Base-by-base conservation (phyloP, 1,139 yeast species). In the Pichia terricola region DNA sequence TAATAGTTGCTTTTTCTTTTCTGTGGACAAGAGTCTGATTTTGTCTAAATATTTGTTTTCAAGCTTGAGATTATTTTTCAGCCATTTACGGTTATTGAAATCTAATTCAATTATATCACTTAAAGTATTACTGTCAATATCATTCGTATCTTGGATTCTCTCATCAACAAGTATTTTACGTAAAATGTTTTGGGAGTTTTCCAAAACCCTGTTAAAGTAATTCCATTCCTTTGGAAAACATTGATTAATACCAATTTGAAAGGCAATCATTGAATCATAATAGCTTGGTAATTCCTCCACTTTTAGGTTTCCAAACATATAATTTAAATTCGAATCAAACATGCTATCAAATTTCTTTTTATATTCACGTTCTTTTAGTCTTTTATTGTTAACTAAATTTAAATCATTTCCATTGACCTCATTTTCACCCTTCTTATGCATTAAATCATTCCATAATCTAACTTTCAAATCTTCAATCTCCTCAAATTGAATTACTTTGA, bases 401-500 rank as follows among this genome's bases (percentile, higher is more conserved):
- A 28, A 22, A 22, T 39, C 43, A 7, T 9, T n/a, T 16, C 22
- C n/a, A 22, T 35, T 33, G 7, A 28, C 27, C 5, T 35, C 39
- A 11, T 33, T 33, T 11, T 28, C 22, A 4, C 32, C 41, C 28
- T 45, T 45, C 26, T 46, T 41, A n/a, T 45, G 35, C 6, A 45
- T 11, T 6, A 61, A 60, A 33, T 69, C 70, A 38, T 69, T 62
- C 47, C 75, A 65, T n/a, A 82, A 67, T 8, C 66, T 59, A 32
- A 79, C 69, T 53, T 80, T 79, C 48, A 79, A 61, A 56, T 91
- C 98, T 55, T 84, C 88, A 36, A 73, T 69, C 51, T 83, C 84
- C 60, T 94, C 99, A 51, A 68, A 73, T 50, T 88, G 94, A 37
- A 94, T 70, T 30, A 94, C 75, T 52, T 85, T 82, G 35, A 88